phyloP scores from a whole-genome alignment of 306 rosid genomes.

The Cicer pinnatifidum region DNA sequence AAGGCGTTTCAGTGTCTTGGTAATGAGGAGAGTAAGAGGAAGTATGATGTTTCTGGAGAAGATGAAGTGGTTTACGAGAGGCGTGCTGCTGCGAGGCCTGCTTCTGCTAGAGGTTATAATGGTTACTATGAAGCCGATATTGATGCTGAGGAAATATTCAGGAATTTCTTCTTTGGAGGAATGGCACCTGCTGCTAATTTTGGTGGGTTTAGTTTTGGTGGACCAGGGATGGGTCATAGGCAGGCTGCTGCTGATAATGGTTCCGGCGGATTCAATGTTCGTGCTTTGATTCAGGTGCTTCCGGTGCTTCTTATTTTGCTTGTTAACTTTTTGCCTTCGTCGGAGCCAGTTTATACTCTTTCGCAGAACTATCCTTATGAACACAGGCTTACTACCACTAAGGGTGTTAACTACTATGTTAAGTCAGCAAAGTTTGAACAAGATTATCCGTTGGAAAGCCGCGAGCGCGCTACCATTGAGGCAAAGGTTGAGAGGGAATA shows the following conservation, averaged over 20 bases:
- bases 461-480: conserved; percentile 57
- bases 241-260: conserved; percentile 55
- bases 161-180: conserved; percentile 92
- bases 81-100: conserved; percentile 54
- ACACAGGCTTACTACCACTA: conserved; percentile 60
- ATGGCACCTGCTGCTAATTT: conserved; percentile 79
- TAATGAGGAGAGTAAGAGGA: conserved; percentile 65
- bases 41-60: conserved; percentile 75
- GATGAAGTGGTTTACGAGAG: conserved; percentile 75
- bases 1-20: conserved; percentile 95
- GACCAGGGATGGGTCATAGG: conserved; percentile 68
- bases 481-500: conserved; percentile 76
- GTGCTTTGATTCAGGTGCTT: conserved; percentile 72
- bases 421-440: conserved; percentile 70
- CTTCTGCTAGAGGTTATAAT: conserved; percentile 55
- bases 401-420: conserved; percentile 86
- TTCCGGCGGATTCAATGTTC: conserved; percentile 66
- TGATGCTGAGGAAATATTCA: conserved; percentile 87
- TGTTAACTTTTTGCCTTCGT: conserved; percentile 75
- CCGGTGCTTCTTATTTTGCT: conserved; percentile 75
- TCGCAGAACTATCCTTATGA: conserved; percentile 74
- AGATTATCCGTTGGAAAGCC: conserved; percentile 59
- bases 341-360: conserved; percentile 69
- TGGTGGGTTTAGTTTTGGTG: conserved; percentile 84
- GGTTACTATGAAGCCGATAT: conserved; percentile 79